These are phyloP conservation scores for Quambalaria eucalypti DNA, from an alignment of 1,284 basidiomycete genomes.

Conservation along the genomic window DNA sequence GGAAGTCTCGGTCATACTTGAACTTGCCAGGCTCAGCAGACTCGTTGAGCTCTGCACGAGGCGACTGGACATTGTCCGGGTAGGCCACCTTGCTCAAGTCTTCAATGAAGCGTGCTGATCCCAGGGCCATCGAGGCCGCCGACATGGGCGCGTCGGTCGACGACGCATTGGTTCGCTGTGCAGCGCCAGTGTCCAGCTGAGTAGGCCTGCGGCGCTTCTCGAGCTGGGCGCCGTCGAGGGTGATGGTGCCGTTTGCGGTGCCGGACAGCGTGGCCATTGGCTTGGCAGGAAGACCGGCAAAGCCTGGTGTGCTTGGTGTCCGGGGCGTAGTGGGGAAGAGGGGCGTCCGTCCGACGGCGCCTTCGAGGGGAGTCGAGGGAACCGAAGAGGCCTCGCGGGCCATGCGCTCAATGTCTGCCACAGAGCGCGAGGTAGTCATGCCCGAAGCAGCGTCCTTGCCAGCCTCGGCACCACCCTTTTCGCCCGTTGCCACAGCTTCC, in stretches of 20 bases:
- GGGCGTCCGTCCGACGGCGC: conserved; percentile 20
- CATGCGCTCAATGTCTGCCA: conserved; percentile 38
- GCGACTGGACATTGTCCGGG: conserved; percentile 73
- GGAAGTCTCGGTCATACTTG: conserved; percentile 94
- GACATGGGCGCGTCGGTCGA: conserved; percentile 19
- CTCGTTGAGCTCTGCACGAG: conserved; percentile 73
- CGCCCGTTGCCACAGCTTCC: neutral
- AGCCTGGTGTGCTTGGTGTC: conserved; percentile 38
- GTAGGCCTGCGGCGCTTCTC: conserved; percentile 31
- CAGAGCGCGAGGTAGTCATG: conserved; percentile 20
- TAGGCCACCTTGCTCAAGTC: conserved; percentile 72
- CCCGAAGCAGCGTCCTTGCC: conserved; percentile 9
- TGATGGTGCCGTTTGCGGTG: conserved; percentile 17
- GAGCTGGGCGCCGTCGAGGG: conserved; percentile 34
- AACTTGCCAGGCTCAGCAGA: conserved; percentile 77
- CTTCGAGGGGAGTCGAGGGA: conserved; percentile 31
- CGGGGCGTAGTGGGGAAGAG: conserved; percentile 29
- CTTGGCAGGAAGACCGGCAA: conserved; percentile 40
- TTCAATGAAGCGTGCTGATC: conserved; percentile 60
- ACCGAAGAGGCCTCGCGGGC: conserved; percentile 40
- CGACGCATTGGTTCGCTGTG: neutral
- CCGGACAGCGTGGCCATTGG: conserved; percentile 25
- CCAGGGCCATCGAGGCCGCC: conserved; percentile 26
- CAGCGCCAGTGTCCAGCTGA: conserved; percentile 6
- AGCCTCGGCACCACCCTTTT: conserved; percentile 2